Evolutionary conservation across 2,329 filamentous ascomycete genomes (phyloP).

Genomic region (Annulohypoxylon truncatum): DNA sequence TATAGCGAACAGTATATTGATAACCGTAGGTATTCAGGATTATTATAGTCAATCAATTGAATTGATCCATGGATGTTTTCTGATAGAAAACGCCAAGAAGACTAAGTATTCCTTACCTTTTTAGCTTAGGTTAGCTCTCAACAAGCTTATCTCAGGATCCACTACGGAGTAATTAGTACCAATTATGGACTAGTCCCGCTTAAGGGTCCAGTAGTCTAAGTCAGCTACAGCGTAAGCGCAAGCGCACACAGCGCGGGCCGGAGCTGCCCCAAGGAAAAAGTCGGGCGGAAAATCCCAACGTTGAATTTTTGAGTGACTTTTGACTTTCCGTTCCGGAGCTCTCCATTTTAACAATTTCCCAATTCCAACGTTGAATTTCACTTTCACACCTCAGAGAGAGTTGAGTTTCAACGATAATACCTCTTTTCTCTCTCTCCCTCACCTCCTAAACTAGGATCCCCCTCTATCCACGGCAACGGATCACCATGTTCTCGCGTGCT

Average conservation of each 20-base stretch:
- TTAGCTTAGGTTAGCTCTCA: conserved; percentile 21
- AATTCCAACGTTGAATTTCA: conserved; percentile 1
- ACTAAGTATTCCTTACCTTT: conserved; percentile 1
- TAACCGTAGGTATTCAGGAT: not conserved
- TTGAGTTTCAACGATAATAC: conserved; percentile 20
- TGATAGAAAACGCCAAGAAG: conserved; percentile 2
- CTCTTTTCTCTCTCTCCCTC: conserved; percentile 18
- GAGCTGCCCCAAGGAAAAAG: conserved; percentile 37
- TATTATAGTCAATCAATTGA: not conserved
- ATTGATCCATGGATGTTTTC: not conserved
- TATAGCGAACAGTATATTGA: not conserved
- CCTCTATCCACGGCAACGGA: conserved; percentile 1
- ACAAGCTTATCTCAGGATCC: conserved; percentile 31
- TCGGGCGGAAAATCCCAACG: conserved; percentile 46
- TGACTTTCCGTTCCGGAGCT: conserved; percentile 41
- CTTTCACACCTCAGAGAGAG: conserved; percentile 12
- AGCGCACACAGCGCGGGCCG: not conserved
- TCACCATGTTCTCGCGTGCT: conserved; percentile 77
- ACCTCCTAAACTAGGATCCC: not conserved
- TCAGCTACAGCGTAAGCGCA: conserved; percentile 23
- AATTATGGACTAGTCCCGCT: conserved; percentile 22
- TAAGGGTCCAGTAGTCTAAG: conserved; percentile 22
- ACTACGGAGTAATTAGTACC: conserved; percentile 25
- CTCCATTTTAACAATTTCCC: conserved; percentile 39
- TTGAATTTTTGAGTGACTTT: conserved; percentile 44